phyloP scores from a whole-genome alignment of 2,329 filamentous ascomycete genomes.

The Epicoccum nigrum region DNA sequence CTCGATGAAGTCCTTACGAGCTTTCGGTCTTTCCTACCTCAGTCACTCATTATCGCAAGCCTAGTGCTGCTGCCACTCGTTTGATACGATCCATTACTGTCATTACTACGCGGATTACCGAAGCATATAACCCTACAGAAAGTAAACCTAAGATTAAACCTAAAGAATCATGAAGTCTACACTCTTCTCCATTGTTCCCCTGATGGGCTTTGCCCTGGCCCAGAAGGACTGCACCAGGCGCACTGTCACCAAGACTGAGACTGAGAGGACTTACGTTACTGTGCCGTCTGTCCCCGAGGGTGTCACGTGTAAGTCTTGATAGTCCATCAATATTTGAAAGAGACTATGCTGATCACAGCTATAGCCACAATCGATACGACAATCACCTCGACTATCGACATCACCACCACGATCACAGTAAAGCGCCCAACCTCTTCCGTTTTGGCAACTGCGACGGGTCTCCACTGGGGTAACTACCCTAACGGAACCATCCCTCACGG shows the following conservation, averaged over 20 bases:
- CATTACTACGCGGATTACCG: conserved; percentile 9
- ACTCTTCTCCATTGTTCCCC: conserved; percentile 34
- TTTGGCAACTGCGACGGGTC: conserved; percentile 7
- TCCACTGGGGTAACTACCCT: conserved; percentile 20
- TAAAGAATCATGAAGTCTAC: conserved; percentile 33
- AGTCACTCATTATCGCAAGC: conserved; percentile 34
- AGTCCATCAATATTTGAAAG: too few relatives aligned
- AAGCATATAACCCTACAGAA: conserved; percentile 1
- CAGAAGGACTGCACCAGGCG: conserved; percentile 30
- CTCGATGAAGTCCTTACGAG: conserved; percentile 11
- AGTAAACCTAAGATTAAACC: conserved; percentile 1
- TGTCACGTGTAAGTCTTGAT: neutral
- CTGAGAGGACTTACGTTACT: conserved; percentile 33
- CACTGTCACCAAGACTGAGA: conserved; percentile 26
- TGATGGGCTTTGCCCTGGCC: conserved; percentile 34
- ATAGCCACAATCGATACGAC: conserved; percentile 14
- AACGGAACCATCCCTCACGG: conserved; percentile 21
- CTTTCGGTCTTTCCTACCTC: conserved; percentile 18
- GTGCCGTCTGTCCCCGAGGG: conserved; percentile 23
- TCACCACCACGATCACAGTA: conserved; percentile 25
- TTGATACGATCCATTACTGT: conserved; percentile 19
- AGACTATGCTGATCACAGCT: too few relatives aligned
- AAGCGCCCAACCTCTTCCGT: conserved; percentile 13
- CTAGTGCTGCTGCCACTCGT: conserved; percentile 38
- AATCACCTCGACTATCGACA: conserved; percentile 23